Base-by-base conservation (phyloP, 202 grass and related monocot genomes). In the Eragrostis tef region DNA sequence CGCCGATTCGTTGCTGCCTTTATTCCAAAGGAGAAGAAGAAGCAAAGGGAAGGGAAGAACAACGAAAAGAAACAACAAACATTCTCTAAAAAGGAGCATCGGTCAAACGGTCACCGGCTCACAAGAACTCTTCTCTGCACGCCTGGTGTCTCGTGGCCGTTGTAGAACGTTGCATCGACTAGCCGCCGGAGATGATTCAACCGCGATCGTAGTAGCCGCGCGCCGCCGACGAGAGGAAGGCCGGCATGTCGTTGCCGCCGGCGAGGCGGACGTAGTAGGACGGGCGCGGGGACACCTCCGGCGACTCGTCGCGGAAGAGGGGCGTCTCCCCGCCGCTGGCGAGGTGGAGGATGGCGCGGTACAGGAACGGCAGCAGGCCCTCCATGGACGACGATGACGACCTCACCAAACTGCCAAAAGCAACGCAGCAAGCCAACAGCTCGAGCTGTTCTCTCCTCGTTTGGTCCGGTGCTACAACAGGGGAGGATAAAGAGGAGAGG, bases 301-400 rank as follows among this genome's bases (percentile, higher is more conserved):
- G 75, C 22, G 89, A 90, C 24, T 92, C 87, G 62, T 49, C 17
- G 41, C 61, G 14, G 86, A 91, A 75, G 14, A 87, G 71, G 74
- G 87, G 70, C 75, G 74, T 64, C 62, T 81, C 15, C 1, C 87
- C 70, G 52, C 81, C 87, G 19, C 17, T 67, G 73, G 70, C 84
- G 70, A 86, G 85, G 68, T 73, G 79, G 78, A 90, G 46, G 81
- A 94, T 49, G 52, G 86, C 79, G 68, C 75, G 78, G 85, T 92
- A 95, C 63, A 92, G 43, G 58, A 95, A 90, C 51, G 93, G 93
- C 69, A 95, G 83, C 44, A 90, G 46, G 21, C 90, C 93, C 77
- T 94, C 93, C 90, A 92, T 94, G 83, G 34, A 9, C 10, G 64
- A 9, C n/a, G 41, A 11, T 11, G 9, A 13, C 4, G 6, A 1